Evolutionary conservation across 2,329 filamentous ascomycete species (phyloP).

Genomic region (Talaromyces verruculosus): DNA sequence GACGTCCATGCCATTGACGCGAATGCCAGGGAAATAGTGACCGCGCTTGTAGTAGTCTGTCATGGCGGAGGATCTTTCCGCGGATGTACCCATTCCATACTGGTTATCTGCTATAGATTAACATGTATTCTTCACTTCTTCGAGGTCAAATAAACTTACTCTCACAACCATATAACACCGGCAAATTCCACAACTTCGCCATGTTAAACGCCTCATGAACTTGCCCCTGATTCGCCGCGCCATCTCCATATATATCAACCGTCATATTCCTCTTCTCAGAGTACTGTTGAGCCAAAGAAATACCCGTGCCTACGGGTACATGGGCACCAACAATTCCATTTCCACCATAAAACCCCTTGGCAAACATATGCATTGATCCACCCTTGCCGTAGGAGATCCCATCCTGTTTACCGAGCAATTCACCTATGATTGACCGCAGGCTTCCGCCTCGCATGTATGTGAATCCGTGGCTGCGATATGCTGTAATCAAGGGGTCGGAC

Average conservation of each 20-base stretch:
- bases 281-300: constrained; percentile 93
- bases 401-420: constrained; percentile 83
- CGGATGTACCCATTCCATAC: constrained; percentile 95
- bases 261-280: constrained; percentile 74
- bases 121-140: constrained; percentile 17
- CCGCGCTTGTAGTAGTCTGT: constrained; percentile 99
- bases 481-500: constrained; percentile 86
- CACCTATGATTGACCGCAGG: constrained; percentile 84
- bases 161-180: constrained; percentile 89
- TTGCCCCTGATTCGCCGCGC: constrained; percentile 94
- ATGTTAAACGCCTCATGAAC: constrained; percentile 99
- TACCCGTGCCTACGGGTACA: constrained; percentile 87
- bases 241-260: constrained; percentile 87
- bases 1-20: constrained; percentile 97
- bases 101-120: constrained; percentile 73
- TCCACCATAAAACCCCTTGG: constrained; percentile 90
- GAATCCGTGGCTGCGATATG: constrained; percentile 95
- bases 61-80: constrained; percentile 80
- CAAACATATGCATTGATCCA: constrained; percentile 98
- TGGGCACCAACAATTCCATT: constrained; percentile 97
- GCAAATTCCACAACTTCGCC: constrained; percentile 95
- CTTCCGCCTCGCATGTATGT: constrained; percentile 86
- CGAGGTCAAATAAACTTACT: constrained; percentile 55
- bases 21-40: constrained; percentile 94
- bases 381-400: constrained; percentile 96